A percentile compares a stretch with the other conserved stretches of the same genome.
These are phyloP conservation scores for Aspergillus sparsus DNA, from an alignment of 495 filamentous ascomycete species.

Conservation along the genomic window DNA sequence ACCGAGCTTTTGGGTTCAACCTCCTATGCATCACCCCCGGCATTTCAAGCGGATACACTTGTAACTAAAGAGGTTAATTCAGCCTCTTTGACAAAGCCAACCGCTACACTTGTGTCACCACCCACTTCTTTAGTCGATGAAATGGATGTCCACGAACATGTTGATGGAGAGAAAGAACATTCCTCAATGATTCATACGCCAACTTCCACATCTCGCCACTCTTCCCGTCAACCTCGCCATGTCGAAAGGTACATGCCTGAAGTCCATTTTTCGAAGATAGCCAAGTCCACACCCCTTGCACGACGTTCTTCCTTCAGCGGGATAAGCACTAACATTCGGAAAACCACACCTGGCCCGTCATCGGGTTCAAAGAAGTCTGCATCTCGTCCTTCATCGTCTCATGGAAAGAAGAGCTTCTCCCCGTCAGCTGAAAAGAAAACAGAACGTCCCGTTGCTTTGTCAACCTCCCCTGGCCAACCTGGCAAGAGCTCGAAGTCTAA, in stretches of 20 bases:
- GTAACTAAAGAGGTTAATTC: conserved; percentile 37
- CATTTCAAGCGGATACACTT: conserved; percentile 37
- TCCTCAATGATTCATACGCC: conserved; percentile 41
- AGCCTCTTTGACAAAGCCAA: conserved; percentile 36
- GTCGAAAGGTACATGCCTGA: conserved; percentile 48
- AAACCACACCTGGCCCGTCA: conserved; percentile 36
- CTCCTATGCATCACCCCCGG: conserved; percentile 45
- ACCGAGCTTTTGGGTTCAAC: conserved; percentile 27
- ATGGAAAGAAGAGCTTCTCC: conserved; percentile 47
- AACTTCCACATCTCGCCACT: conserved; percentile 51
- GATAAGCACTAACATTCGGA: conserved; percentile 26
- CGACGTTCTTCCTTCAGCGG: conserved; percentile 28
- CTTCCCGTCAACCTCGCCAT: conserved; percentile 52
- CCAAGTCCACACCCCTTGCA: conserved; percentile 31
- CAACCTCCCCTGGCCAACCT: conserved; percentile 37
- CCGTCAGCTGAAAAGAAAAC: conserved; percentile 40
- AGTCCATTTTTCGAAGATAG: conserved; percentile 32
- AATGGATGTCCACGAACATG: conserved; percentile 43
- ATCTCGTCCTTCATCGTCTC: conserved; percentile 47
- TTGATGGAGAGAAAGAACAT: conserved; percentile 42
- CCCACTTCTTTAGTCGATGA: conserved; percentile 54
- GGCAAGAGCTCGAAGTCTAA: conserved; percentile 33
- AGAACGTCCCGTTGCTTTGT: conserved; percentile 31
- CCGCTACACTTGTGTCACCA: conserved; percentile 52
- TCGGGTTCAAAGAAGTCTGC: conserved; percentile 39